Conservation (phyloP, 139 green algal genomes). For the Tetraselmis chui region DNA sequence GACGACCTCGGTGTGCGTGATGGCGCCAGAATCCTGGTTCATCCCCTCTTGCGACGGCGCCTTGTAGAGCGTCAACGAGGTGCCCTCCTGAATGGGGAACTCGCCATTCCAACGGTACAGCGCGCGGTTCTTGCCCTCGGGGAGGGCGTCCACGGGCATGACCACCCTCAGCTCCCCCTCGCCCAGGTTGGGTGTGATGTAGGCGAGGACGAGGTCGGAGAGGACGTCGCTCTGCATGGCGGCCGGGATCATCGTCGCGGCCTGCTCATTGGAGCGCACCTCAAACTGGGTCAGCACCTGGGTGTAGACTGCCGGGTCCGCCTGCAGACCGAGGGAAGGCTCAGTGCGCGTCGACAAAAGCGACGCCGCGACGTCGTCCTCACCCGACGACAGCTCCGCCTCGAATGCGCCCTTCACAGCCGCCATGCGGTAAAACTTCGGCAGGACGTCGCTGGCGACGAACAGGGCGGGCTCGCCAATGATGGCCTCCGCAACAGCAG, state of each 20-base stretch:
- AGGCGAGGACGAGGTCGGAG: neutral
- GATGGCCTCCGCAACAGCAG: neutral
- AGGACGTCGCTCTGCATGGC: neutral
- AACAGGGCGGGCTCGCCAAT: neutral
- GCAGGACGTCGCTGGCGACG: neutral
- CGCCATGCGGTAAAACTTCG: neutral
- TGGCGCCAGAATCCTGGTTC: neutral
- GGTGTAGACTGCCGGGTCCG: neutral
- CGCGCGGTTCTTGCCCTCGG: neutral
- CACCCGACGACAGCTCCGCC: neutral
- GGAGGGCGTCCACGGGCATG: neutral
- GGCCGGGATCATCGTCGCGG: neutral
- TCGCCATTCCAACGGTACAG: neutral
- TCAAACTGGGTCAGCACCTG: neutral
- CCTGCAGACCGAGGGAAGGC: neutral
- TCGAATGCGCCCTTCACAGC: neutral
- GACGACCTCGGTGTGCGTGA: neutral
- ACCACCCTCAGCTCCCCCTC: neutral
- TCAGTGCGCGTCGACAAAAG: neutral
- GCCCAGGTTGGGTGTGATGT: neutral
- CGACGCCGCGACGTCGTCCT: neutral
- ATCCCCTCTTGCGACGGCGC: neutral
- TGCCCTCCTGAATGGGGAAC: neutral
- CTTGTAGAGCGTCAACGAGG: neutral
- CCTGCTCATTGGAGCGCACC: neutral